phyloP scores from a whole-genome alignment of 768 basidiomycete genomes.

The Leccinum subtestaceum region DNA sequence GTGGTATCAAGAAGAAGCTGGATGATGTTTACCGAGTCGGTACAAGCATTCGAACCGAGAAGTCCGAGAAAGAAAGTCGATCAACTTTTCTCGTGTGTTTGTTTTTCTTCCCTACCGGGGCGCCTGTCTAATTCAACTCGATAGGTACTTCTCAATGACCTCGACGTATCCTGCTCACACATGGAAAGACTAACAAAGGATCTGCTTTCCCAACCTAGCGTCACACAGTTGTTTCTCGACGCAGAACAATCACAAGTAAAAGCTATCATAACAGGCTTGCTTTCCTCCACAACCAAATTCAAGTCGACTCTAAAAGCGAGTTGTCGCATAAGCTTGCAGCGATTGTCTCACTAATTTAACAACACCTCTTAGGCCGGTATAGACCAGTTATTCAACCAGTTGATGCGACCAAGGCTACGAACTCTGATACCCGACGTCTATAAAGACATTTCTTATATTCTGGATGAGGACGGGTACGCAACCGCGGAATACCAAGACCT shows the following conservation, averaged over 20 bases:
- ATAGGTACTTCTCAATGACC: constrained; percentile 87
- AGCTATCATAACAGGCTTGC: constrained; percentile 47
- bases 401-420: constrained; percentile 83
- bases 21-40: constrained; percentile 80
- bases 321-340: neutral
- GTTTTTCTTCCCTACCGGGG: neutral
- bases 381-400: constrained; percentile 94
- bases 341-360: constrained; percentile 1
- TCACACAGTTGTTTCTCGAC: constrained; percentile 67
- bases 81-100: constrained; percentile 75
- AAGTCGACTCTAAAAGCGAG: constrained; percentile 70
- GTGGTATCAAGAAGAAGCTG: constrained; percentile 77
- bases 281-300: constrained; percentile 59
- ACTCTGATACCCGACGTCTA: constrained; percentile 84
- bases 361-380: constrained; percentile 58
- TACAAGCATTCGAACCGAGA: constrained; percentile 59
- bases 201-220: constrained; percentile 47
- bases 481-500: constrained; percentile 82
- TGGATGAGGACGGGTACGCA: constrained; percentile 87
- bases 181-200: constrained; percentile 80
- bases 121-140: neutral
- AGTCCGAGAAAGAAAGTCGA: constrained; percentile 76
- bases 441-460: constrained; percentile 81
- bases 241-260: constrained; percentile 52
- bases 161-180: constrained; percentile 90